Base-by-base conservation (phyloP, 2,329 filamentous ascomycete genomes). In the Cladosporium sp. region DNA sequence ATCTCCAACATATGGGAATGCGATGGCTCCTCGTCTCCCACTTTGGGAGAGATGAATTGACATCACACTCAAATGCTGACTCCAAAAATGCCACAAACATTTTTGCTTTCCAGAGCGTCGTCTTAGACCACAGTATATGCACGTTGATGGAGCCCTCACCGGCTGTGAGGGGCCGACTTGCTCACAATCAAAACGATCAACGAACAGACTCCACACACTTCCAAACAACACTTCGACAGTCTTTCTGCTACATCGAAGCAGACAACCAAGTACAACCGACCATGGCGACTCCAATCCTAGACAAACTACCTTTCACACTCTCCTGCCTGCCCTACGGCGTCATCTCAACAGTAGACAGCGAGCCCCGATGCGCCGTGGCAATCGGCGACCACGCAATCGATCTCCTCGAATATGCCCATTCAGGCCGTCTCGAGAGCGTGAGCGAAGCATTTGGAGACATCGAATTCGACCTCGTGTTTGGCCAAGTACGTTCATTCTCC, bases 381-480 rank as follows among this genome's bases (percentile, higher is more conserved):
- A 74, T 76, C 49, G 73, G 74, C 16, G 46, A 73, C 28, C 70
- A 74, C 64, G 73, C 69, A 10, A 63, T 74, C 28, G 73, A 75
- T 56, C 69, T 75, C 68, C 8, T 70, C 69, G 46, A 66, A 65
- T 61, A 65, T 26, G 40, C 55, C 8, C 28, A 26, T 16, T 23
- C 53, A 60, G 62, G 55, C 2, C 55, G 61, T 6, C 35, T 63
- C 1, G 23, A 28, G 2, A 18, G 16, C 16, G 26, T 63, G 1
- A 56, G 61, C 18, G 31, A 46, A 10, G 14, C 52, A 28, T 29
- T 40, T 12, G 50, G 50, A 18, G 23, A 56, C 11, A 26, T 63
- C 2, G 61, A 63, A 3, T 56, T 63, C 3, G 50, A 56, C 5
- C 33, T 31, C 14, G 50, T 63, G 1, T 63, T 63, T 12, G 26